These are phyloP conservation scores for Pseudophaeomoniella oleicola DNA, from an alignment of 2,329 filamentous ascomycete genomes.

Conservation along the genomic window DNA sequence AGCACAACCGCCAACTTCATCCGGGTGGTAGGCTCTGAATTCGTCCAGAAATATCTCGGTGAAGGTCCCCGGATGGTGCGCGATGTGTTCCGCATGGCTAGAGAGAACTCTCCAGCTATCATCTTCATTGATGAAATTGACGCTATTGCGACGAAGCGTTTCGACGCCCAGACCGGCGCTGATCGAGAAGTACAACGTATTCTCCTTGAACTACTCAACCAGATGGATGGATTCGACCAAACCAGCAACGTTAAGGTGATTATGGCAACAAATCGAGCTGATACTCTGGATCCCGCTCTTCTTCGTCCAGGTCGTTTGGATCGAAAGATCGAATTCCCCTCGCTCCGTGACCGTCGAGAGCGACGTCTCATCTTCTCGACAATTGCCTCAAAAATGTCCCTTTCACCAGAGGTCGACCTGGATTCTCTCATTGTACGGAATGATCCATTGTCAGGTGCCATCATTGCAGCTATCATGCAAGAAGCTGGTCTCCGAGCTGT, in stretches of 20 bases:
- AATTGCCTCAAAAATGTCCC: conserved; percentile 93
- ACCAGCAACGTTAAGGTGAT: conserved; percentile 99
- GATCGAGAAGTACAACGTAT: conserved; percentile 98
- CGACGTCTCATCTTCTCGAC: conserved; percentile 92
- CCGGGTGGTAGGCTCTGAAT: conserved; percentile 93
- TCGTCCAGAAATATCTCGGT: conserved; percentile 96
- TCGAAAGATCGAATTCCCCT: conserved; percentile 98
- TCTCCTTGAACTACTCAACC: conserved; percentile 88
- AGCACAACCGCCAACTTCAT: conserved; percentile 98
- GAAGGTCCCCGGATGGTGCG: conserved; percentile 98
- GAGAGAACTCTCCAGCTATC: conserved; percentile 94
- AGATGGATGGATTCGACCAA: conserved; percentile 99
- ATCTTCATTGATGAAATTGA: conserved; percentile 99
- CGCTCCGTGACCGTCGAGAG: conserved; percentile 81
- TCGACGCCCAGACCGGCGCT: conserved; percentile 95
- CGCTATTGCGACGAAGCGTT: conserved; percentile 96
- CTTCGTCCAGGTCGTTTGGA: conserved; percentile 90
- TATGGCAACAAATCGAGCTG: conserved; percentile 98
- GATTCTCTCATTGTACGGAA: conserved; percentile 94
- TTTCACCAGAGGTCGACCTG: conserved; percentile 90
- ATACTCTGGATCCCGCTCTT: conserved; percentile 88
- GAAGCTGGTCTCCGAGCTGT: conserved; percentile 90
- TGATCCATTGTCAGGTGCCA: conserved; percentile 83
- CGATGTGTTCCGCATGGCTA: conserved; percentile 97
- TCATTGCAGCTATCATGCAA: conserved; percentile 99